These are phyloP conservation scores for Saccharomyces hybrid DNA, from an alignment of 1,139 yeast species.

Conservation along the genomic window DNA sequence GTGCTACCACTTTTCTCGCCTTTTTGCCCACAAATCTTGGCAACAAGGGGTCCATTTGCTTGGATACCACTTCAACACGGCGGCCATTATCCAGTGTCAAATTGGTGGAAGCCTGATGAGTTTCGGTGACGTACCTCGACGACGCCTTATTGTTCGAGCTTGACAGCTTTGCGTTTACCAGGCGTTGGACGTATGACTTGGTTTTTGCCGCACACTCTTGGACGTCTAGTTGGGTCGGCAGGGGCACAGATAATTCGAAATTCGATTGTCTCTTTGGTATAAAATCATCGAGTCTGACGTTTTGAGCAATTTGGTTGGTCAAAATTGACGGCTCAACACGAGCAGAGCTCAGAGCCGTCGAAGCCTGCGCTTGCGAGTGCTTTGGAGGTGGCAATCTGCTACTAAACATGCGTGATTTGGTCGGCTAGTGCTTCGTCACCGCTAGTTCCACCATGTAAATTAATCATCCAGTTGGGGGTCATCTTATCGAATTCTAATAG, in stretches of 20 bases:
- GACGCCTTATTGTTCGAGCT: constrained; percentile 19
- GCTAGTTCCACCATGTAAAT: neutral
- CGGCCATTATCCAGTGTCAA: constrained; percentile 20
- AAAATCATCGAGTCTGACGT: constrained; percentile 33
- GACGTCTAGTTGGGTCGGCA: constrained; percentile 40
- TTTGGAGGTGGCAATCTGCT: constrained; percentile 2
- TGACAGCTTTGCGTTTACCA: constrained; percentile 37
- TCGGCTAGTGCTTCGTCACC: neutral
- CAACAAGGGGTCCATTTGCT: constrained; percentile 73
- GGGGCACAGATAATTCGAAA: constrained; percentile 29
- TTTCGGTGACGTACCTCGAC: neutral
- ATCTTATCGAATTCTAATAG: neutral
- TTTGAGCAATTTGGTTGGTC: constrained; percentile 7
- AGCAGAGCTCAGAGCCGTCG: neutral
- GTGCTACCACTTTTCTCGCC: constrained; percentile 68
- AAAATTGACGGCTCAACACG: constrained; percentile 6
- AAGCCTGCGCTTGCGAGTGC: neutral
- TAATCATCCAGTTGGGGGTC: neutral
- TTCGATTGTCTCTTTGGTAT: constrained; percentile 43
- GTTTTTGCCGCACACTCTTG: constrained; percentile 39
- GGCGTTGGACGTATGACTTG: constrained; percentile 40
- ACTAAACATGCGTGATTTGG: neutral
- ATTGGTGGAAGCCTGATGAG: constrained; percentile 3
- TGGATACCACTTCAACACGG: constrained; percentile 49
- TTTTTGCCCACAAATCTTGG: constrained; percentile 63